Conservation (phyloP, 495 filamentous ascomycete species). For the Xylaria curta region DNA sequence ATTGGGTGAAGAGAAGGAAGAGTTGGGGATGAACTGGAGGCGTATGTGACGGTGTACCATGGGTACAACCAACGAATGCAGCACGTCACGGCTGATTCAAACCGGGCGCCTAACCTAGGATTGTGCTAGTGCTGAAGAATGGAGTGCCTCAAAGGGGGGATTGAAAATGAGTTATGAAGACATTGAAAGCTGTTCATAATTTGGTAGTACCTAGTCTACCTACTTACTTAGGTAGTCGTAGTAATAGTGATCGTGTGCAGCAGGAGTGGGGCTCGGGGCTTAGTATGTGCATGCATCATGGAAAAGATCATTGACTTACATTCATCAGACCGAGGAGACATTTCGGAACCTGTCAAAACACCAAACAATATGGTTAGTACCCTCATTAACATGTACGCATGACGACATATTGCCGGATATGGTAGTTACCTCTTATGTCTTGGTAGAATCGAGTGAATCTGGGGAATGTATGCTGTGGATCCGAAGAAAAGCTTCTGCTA, state of each 20-base stretch:
- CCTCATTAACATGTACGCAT: not conserved
- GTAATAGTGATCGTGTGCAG: too few relatives aligned
- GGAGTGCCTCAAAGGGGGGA: not conserved
- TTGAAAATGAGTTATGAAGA: not conserved
- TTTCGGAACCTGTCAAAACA: not conserved
- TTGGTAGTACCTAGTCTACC: too few relatives aligned
- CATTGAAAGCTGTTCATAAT: not conserved
- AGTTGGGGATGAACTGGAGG: not conserved
- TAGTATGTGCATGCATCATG: slow-evolving; percentile 2
- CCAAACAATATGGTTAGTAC: slow-evolving; percentile 12
- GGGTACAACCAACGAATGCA: not conserved
- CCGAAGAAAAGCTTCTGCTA: not conserved
- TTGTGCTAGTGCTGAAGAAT: not conserved
- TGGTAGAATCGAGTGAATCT: slow-evolving; percentile 10
- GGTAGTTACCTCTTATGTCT: slow-evolving; percentile 26
- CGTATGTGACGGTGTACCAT: not conserved
- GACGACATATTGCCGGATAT: slow-evolving; percentile 21
- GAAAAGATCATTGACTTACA: slow-evolving; percentile 15
- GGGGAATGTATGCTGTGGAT: not conserved
- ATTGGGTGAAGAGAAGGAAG: not conserved
- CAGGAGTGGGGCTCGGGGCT: not conserved
- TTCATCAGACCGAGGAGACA: slow-evolving; percentile 18
- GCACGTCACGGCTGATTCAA: not conserved
- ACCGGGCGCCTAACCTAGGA: not conserved
- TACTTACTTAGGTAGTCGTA: too few relatives aligned